These are phyloP conservation scores for Exserohilum rostratum DNA, from an alignment of 2,329 filamentous ascomycete species.

Conservation along the genomic window DNA sequence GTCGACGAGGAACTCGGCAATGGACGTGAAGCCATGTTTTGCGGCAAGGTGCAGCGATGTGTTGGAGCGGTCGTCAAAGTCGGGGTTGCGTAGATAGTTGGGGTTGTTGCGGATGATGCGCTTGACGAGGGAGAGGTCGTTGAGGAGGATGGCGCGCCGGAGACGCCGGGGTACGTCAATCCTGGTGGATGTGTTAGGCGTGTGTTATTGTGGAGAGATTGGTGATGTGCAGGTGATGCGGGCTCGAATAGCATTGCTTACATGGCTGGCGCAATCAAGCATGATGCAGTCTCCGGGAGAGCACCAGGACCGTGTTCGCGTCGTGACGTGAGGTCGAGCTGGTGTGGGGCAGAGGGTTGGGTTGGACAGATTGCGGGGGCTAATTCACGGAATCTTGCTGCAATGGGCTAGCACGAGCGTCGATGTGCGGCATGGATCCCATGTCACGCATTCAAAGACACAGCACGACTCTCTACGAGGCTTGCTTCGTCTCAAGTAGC, in stretches of 20 bases:
- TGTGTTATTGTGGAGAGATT: not conserved
- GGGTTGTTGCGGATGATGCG: conserved; percentile 79
- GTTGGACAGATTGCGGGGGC: conserved; percentile 27
- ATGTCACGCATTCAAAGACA: not conserved
- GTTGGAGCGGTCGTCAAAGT: conserved; percentile 76
- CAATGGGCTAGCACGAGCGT: conserved; percentile 27
- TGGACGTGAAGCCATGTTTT: conserved; percentile 70
- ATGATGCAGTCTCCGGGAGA: conserved; percentile 24
- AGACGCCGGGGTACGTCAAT: conserved; percentile 79
- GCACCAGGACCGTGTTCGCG: conserved; percentile 3
- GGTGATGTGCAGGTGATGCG: not conserved
- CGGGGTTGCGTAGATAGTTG: conserved; percentile 76
- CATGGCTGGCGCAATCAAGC: conserved; percentile 30
- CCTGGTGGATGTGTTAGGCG: conserved; percentile 53
- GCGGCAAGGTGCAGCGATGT: conserved; percentile 84
- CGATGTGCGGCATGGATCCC: conserved; percentile 24
- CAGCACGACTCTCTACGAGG: not conserved
- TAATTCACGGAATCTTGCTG: conserved; percentile 33
- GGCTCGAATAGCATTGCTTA: conserved; percentile 19
- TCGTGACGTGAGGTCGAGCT: conserved; percentile 14
- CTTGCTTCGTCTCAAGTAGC: conserved; percentile 6
- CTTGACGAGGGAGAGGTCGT: conserved; percentile 73
- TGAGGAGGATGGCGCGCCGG: conserved; percentile 78
- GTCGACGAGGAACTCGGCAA: conserved; percentile 73
- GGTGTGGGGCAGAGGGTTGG: conserved; percentile 13